A percentile compares a stretch with the other conserved stretches of the same genome.
Conservation (phyloP, 176 grass and related monocot species). For the Avena insularis region DNA sequence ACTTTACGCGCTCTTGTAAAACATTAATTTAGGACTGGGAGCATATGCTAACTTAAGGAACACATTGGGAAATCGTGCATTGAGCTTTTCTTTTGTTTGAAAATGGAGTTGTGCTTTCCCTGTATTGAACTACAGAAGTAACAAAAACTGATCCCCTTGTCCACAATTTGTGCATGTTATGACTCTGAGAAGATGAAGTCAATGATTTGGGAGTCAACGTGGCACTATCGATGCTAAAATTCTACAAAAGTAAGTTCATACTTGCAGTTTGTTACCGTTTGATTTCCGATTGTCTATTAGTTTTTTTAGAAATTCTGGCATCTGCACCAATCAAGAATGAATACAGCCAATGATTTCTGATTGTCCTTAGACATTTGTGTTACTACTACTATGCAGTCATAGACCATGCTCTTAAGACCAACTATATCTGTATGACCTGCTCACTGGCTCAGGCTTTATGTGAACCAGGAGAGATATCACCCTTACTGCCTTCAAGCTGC, state of each 20-base stretch:
- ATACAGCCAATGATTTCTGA: neutral
- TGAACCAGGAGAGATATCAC: slow-evolving; percentile 88
- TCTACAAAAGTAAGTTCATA: slow-evolving; percentile 72
- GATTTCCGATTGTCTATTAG: neutral
- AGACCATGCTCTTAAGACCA: slow-evolving; percentile 20
- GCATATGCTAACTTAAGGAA: neutral
- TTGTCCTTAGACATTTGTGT: neutral
- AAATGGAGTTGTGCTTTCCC: neutral
- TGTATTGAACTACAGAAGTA: neutral
- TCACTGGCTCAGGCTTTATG: slow-evolving; percentile 33
- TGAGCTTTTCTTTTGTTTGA: slow-evolving; percentile 17
- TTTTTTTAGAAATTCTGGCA: neutral
- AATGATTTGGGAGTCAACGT: slow-evolving; percentile 59
- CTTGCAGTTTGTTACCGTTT: slow-evolving; percentile 17
- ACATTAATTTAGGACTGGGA: neutral
- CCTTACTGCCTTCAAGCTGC: slow-evolving; percentile 74
- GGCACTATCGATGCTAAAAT: slow-evolving; percentile 76
- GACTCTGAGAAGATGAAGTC: slow-evolving; percentile 53
- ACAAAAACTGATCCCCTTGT: neutral
- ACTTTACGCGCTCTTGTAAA: neutral
- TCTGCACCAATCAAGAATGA: neutral
- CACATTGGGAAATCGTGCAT: neutral
- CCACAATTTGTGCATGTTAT: slow-evolving; percentile 24
- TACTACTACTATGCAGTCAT: neutral
- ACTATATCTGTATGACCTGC: slow-evolving; percentile 29